Evolutionary conservation across 1,284 basidiomycete genomes (phyloP).

Genomic region (Sanghuangporus sanghuang): DNA sequence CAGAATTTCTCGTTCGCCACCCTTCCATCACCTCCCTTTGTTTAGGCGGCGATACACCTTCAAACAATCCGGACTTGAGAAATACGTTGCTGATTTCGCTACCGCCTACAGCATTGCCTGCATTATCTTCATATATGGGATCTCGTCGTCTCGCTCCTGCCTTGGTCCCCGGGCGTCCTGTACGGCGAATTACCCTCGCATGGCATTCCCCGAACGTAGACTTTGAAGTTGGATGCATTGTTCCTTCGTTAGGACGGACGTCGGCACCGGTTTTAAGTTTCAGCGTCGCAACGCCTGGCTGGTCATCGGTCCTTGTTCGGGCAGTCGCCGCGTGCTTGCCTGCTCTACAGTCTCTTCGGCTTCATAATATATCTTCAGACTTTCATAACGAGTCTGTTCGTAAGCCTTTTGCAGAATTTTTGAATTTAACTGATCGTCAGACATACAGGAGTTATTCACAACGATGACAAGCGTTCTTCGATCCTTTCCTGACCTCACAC

Average conservation of each 20-base stretch:
- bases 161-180: slow-evolving; percentile 15
- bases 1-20: slow-evolving; percentile 14
- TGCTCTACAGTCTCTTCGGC: slow-evolving; percentile 9
- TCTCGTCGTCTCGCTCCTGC: slow-evolving; percentile 14
- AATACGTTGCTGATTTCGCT: background rate
- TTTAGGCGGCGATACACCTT: slow-evolving; percentile 12
- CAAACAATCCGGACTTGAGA: background rate
- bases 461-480: slow-evolving; percentile 8
- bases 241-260: slow-evolving; percentile 7
- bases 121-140: slow-evolving; percentile 14
- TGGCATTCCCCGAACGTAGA: slow-evolving; percentile 18
- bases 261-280: slow-evolving; percentile 11
- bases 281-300: slow-evolving; percentile 17
- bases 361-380: slow-evolving; percentile 15
- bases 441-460: slow-evolving; percentile 12
- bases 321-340: slow-evolving; percentile 12
- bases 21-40: slow-evolving; percentile 15
- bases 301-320: slow-evolving; percentile 14
- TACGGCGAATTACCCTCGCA: slow-evolving; percentile 14
- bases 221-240: slow-evolving; percentile 13
- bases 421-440: background rate
- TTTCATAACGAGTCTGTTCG: slow-evolving; percentile 17
- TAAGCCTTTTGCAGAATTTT: background rate
- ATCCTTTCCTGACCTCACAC: slow-evolving; percentile 10
- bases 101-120: slow-evolving; percentile 12